Percentiles rank a stretch among this genome's conserved stretches.
These are phyloP conservation scores for Aureobasidium sp. DNA, from an alignment of 2,329 filamentous ascomycete genomes.

Conservation along the genomic window DNA sequence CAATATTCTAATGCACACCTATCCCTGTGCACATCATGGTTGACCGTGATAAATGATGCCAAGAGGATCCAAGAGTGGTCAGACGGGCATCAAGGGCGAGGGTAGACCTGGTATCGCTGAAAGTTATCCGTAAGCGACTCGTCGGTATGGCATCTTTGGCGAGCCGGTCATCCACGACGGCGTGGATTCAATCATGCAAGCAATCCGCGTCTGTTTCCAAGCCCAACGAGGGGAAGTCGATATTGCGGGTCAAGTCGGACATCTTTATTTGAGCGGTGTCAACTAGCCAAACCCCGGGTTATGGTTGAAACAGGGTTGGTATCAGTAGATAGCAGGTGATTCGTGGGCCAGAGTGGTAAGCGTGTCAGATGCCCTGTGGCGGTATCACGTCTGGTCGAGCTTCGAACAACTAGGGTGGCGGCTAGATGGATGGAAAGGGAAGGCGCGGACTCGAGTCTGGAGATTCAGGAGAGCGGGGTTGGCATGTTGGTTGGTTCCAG, in stretches of 20 bases:
- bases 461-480: not conserved
- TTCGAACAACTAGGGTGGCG: not conserved
- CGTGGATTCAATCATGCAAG: not conserved
- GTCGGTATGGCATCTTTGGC: not conserved
- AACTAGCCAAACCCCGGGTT: not conserved
- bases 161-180: not conserved
- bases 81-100: not conserved
- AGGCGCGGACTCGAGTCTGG: not conserved
- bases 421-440: slow-evolving; percentile 1
- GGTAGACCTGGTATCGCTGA: not conserved
- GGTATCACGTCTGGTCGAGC: not conserved
- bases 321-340: slow-evolving; percentile 5
- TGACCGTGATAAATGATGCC: not conserved
- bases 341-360: not conserved
- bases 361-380: not conserved
- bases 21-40: not conserved
- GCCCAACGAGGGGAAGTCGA: not conserved
- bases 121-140: not conserved
- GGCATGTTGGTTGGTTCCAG: not conserved
- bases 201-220: not conserved
- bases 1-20: not conserved
- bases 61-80: not conserved
- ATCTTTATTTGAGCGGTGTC: not conserved
- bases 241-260: not conserved
- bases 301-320: not conserved